These are phyloP conservation scores for Hypoxylon sp. DNA, from an alignment of 2,329 filamentous ascomycete species.

Conservation along the genomic window DNA sequence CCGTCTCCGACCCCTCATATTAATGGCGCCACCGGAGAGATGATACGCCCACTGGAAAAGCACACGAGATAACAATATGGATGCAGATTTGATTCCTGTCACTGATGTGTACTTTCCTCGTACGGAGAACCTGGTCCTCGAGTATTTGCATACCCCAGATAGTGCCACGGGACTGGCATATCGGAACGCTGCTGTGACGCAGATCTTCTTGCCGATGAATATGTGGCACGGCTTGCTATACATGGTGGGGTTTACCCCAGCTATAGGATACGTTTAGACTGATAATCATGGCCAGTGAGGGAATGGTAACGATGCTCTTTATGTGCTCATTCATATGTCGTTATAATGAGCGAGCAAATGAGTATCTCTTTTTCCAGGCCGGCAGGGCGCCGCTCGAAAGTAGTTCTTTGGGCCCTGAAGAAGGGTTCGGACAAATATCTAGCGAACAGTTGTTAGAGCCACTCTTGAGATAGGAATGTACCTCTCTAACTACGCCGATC, in stretches of 20 bases:
- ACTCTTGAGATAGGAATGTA: neutral
- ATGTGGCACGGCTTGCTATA: neutral
- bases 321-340: neutral
- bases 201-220: slow-evolving; percentile 52
- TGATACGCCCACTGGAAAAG: neutral
- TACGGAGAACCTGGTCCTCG: neutral
- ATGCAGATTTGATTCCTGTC: slow-evolving; percentile 4
- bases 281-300: slow-evolving; percentile 69
- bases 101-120: neutral
- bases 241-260: slow-evolving; percentile 63
- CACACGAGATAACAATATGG: slow-evolving; percentile 6
- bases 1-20: slow-evolving; percentile 63
- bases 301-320: slow-evolving; percentile 57
- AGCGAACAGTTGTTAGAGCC: neutral
- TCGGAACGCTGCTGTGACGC: slow-evolving; percentile 67
- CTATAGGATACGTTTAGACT: slow-evolving; percentile 70
- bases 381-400: neutral
- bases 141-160: slow-evolving; percentile 14
- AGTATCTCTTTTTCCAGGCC: neutral
- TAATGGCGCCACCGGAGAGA: neutral
- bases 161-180: slow-evolving; percentile 55
- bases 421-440: neutral
- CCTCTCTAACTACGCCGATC: neutral
- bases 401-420: neutral
- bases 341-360: neutral